These are phyloP conservation scores for Margaritispora aquatica DNA, from an alignment of 495 filamentous ascomycete genomes.

Conservation along the genomic window DNA sequence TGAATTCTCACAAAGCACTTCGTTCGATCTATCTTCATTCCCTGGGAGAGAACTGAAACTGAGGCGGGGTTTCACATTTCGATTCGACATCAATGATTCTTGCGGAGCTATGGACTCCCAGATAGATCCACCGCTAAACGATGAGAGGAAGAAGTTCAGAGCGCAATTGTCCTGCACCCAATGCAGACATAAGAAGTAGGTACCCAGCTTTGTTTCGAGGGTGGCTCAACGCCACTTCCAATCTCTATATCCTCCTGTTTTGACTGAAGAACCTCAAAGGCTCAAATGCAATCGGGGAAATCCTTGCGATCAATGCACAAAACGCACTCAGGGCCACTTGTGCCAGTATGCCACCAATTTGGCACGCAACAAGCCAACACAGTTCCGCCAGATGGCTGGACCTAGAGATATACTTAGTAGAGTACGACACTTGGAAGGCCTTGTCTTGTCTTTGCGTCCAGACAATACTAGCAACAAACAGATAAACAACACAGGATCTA, in stretches of 20 bases:
- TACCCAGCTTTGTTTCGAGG: background rate
- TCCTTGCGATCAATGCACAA: background rate
- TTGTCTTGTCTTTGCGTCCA: background rate
- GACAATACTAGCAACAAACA: background rate
- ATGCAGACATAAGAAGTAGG: background rate
- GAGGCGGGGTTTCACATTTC: background rate
- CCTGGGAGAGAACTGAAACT: background rate
- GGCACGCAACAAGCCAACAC: background rate
- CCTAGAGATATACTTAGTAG: background rate
- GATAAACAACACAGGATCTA: background rate
- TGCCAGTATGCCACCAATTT: background rate
- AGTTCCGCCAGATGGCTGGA: background rate
- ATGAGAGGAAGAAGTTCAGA: background rate
- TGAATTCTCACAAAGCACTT: background rate
- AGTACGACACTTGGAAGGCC: background rate
- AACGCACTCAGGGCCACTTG: background rate
- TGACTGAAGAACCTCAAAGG: background rate
- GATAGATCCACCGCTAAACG: background rate
- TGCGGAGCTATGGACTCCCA: background rate
- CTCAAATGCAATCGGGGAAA: background rate
- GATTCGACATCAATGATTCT: background rate
- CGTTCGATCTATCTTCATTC: background rate
- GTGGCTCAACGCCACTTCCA: background rate
- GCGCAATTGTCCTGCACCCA: background rate
- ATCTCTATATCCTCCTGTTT: background rate